Percentiles rank a stretch among this genome's conserved stretches.
Conservation (phyloP, 2,329 filamentous ascomycete genomes). For the Pestalotiopsis sp. region DNA sequence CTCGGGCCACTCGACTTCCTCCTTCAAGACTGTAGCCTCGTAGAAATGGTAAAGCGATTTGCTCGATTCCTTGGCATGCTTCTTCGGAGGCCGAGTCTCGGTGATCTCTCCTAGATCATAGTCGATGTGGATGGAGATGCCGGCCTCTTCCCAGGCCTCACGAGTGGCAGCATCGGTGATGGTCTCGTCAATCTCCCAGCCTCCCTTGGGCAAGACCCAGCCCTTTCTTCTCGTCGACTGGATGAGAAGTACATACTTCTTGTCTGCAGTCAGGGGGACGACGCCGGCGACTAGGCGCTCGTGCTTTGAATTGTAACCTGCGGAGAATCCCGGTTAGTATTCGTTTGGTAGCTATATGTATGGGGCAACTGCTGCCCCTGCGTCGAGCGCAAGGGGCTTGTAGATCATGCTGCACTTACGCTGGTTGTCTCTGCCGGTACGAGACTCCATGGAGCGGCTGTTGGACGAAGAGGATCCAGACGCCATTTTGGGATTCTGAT, state of each 20-base stretch:
- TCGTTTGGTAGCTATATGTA: not conserved
- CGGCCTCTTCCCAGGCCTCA: slow-evolving; percentile 98
- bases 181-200: slow-evolving; percentile 93
- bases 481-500: slow-evolving; percentile 25
- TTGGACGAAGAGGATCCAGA: slow-evolving; percentile 27
- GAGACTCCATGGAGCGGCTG: slow-evolving; percentile 67
- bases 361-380: not conserved
- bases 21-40: slow-evolving; percentile 83
- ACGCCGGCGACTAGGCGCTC: slow-evolving; percentile 94
- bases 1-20: slow-evolving; percentile 90
- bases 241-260: slow-evolving; percentile 86
- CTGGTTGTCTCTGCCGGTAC: slow-evolving; percentile 77
- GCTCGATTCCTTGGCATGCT: slow-evolving; percentile 61
- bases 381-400: slow-evolving; percentile 13
- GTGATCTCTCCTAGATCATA: slow-evolving; percentile 84
- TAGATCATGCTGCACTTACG: slow-evolving; percentile 56
- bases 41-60: slow-evolving; percentile 76
- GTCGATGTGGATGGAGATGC: slow-evolving; percentile 81
- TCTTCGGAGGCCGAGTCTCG: slow-evolving; percentile 80
- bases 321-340: slow-evolving; percentile 37
- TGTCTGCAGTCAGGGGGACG: slow-evolving; percentile 84
- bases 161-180: slow-evolving; percentile 81
- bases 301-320: slow-evolving; percentile 89
- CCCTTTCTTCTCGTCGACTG: slow-evolving; percentile 87
- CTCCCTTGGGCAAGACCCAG: slow-evolving; percentile 97